A percentile compares a stretch with the other conserved stretches of the same genome.
Evolutionary conservation across 208 protist species (phyloP).

Genomic region (Acanthamoeba healyi): DNA sequence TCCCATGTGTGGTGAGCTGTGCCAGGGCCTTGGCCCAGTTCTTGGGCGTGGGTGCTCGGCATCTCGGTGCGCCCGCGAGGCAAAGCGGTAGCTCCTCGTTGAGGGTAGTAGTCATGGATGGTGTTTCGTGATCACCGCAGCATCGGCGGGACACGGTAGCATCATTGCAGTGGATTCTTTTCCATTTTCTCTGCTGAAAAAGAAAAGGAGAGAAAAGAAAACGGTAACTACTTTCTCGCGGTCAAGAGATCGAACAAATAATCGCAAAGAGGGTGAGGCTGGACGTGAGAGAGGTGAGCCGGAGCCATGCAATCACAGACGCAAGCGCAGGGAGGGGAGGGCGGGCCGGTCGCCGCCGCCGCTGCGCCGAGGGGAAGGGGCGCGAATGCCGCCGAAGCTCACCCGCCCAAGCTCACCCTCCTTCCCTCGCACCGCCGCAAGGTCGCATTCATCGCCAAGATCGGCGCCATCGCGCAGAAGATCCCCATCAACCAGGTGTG

Average conservation of each 20-base stretch:
- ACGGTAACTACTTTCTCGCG: no score
- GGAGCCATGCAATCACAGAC: background rate
- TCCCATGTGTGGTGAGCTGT: no score
- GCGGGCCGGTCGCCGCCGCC: background rate
- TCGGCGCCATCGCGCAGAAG: conserved; percentile 15
- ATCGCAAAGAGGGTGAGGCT: background rate
- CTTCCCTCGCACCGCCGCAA: background rate
- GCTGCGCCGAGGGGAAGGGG: background rate
- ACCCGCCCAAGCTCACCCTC: conserved; percentile 13
- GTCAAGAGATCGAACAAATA: no score
- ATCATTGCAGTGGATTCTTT: no score
- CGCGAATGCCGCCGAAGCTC: background rate
- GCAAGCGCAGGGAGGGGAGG: background rate
- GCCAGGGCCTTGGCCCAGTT: no score
- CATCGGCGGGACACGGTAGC: no score
- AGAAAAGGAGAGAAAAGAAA: background rate
- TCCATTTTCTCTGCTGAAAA: background rate
- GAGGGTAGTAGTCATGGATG: no score
- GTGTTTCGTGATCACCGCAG: no score
- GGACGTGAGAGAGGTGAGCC: background rate
- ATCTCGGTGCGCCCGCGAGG: no score
- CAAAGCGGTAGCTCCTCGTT: no score
- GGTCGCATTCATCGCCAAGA: background rate
- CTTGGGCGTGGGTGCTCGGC: no score
- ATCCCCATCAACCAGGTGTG: conserved; percentile 13